Percentiles rank a stretch among this genome's conserved stretches.
Conservation (phyloP, 257 asterid species). For the Ajuga chamaepitys region DNA sequence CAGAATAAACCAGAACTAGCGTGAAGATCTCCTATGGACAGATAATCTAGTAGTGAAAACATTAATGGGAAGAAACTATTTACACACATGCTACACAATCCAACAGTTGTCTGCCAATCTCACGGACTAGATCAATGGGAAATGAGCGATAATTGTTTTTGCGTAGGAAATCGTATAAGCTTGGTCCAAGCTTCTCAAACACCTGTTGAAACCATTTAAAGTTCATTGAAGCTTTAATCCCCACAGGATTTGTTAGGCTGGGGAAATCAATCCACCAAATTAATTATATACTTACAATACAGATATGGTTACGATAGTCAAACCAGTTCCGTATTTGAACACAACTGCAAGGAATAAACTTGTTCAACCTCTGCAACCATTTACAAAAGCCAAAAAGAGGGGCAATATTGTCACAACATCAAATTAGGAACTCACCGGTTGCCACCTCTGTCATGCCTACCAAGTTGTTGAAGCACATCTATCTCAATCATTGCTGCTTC, state of each 20-base stretch:
- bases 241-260: conserved; percentile 45
- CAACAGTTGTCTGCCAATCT: conserved; percentile 99
- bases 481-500: conserved; percentile 92
- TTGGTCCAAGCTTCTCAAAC: conserved; percentile 99
- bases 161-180: conserved; percentile 97
- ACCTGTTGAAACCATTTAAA: conserved; percentile 89
- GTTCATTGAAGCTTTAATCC: conserved; percentile 66
- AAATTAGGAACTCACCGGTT: conserved; percentile 55
- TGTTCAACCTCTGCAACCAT: conserved; percentile 58
- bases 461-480: conserved; percentile 80
- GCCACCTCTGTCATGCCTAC: conserved; percentile 78
- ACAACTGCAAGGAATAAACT: conserved; percentile 98
- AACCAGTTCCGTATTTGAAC: conserved; percentile 99
- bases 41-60: background rate
- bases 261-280: conserved; percentile 78
- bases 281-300: conserved; percentile 90
- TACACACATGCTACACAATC: conserved; percentile 99
- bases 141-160: conserved; percentile 97
- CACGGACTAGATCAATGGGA: conserved; percentile 98
- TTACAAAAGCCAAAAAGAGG: conserved; percentile 12
- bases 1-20: background rate
- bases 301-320: conserved; percentile 99
- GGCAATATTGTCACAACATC: background rate
- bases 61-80: conserved; percentile 42
- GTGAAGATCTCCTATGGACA: conserved; percentile 3